phyloP scores from a whole-genome alignment of 768 basidiomycete species.

The Tulasnella sp. region DNA sequence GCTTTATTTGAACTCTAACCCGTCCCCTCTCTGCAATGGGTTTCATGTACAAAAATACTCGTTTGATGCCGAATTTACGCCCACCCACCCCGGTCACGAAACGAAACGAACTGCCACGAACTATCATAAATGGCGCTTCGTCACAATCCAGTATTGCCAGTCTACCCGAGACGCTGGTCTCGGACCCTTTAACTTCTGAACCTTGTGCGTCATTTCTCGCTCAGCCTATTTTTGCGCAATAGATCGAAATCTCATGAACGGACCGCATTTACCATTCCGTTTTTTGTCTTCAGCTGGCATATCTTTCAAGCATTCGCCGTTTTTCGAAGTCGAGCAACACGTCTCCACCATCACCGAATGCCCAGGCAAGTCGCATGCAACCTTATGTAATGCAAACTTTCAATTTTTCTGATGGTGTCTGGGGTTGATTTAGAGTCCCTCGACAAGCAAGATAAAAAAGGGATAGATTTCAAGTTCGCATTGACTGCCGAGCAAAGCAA shows the following conservation, averaged over 20 bases:
- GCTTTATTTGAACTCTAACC: not conserved
- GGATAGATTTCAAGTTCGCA: conserved; percentile 51
- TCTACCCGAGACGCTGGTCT: not conserved
- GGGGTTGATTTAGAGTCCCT: not conserved
- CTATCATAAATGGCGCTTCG: not conserved
- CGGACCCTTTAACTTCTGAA: conserved; percentile 15
- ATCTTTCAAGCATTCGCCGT: conserved; percentile 76
- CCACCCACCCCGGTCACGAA: not conserved
- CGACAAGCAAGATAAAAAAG: conserved; percentile 1
- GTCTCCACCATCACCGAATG: conserved; percentile 68
- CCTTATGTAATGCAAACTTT: not conserved
- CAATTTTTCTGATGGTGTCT: not conserved
- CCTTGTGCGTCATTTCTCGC: conserved; percentile 20
- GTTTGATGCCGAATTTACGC: conserved; percentile 10
- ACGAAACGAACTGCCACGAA: not conserved
- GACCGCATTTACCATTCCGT: not conserved
- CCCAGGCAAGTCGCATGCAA: conserved; percentile 50
- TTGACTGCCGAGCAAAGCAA: conserved; percentile 59
- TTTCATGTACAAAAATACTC: conserved; percentile 3
- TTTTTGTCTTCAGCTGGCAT: conserved; percentile 48
- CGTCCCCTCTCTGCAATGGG: not conserved
- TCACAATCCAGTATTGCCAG: conserved; percentile 4
- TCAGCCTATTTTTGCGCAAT: conserved; percentile 22
- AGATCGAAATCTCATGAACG: not conserved
- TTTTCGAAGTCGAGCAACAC: conserved; percentile 61